Evolutionary conservation across 495 filamentous ascomycete species (phyloP).

Genomic region (Cercophora samala): DNA sequence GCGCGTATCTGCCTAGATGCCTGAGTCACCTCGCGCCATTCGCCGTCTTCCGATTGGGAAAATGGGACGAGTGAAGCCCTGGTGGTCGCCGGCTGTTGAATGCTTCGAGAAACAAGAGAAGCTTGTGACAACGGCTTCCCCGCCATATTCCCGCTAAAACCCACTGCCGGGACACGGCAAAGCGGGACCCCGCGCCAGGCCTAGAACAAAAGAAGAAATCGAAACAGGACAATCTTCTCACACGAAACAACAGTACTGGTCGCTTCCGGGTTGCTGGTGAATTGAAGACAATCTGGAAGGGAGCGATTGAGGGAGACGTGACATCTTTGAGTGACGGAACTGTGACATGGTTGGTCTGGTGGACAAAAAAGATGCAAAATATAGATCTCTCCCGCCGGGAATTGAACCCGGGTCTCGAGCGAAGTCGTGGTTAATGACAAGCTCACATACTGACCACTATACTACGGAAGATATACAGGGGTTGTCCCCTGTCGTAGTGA

Average conservation of each 20-base stretch:
- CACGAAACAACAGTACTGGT: too few relatives aligned
- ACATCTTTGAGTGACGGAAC: too few relatives aligned
- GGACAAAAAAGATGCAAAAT: slow-evolving; percentile 9
- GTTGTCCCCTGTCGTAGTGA: slow-evolving; percentile 27
- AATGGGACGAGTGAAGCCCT: background rate
- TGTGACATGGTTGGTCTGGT: too few relatives aligned
- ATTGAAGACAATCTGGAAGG: too few relatives aligned
- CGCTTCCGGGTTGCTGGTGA: too few relatives aligned
- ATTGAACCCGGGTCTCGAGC: slow-evolving; percentile 35
- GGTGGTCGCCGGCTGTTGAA: background rate
- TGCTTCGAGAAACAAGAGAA: background rate
- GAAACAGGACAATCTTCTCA: background rate
- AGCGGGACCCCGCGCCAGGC: background rate
- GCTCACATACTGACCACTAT: slow-evolving; percentile 36
- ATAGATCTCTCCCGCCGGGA: slow-evolving; percentile 33
- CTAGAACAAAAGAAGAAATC: background rate
- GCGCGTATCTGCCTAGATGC: slow-evolving; percentile 5
- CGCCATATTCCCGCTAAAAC: background rate
- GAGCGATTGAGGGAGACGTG: too few relatives aligned
- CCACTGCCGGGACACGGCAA: background rate
- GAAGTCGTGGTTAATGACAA: slow-evolving; percentile 25
- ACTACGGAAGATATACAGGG: slow-evolving; percentile 31
- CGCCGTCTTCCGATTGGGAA: slow-evolving; percentile 19
- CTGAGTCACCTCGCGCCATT: slow-evolving; percentile 14
- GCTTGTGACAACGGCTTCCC: background rate